Conservation (phyloP, 1,139 yeast species). For the Candida sanyaensis region DNA sequence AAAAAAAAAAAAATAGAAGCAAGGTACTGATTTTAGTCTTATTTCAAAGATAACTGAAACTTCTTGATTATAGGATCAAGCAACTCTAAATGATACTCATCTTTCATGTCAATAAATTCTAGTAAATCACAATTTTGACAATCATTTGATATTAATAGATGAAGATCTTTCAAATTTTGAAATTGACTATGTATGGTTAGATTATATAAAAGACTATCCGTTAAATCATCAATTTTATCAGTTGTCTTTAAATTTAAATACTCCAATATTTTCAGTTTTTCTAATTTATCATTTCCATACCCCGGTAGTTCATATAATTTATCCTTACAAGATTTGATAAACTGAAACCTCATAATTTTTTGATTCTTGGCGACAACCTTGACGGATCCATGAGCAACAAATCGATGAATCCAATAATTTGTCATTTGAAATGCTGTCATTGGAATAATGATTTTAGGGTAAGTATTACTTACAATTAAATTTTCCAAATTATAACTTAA, state of each 20-base stretch:
- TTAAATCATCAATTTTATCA: constrained; percentile 40
- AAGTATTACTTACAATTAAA: constrained; percentile 22
- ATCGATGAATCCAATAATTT: constrained; percentile 40
- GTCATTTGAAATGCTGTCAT: constrained; percentile 40
- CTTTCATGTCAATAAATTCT: constrained; percentile 13
- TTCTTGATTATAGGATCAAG: constrained; percentile 14
- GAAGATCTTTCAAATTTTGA: constrained; percentile 17
- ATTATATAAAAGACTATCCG: constrained; percentile 40
- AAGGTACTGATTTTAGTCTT: not conserved
- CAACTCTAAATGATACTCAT: constrained; percentile 14
- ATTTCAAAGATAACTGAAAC: constrained; percentile 12
- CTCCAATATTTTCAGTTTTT: constrained; percentile 11
- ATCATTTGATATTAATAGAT: constrained; percentile 3
- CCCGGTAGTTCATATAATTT: constrained; percentile 10
- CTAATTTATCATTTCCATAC: constrained; percentile 6
- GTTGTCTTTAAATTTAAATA: constrained; percentile 12
- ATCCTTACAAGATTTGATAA: constrained; percentile 20
- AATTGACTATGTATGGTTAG: constrained; percentile 28
- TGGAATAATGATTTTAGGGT: constrained; percentile 25
- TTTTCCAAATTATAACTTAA: constrained; percentile 39
- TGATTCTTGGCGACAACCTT: constrained; percentile 16
- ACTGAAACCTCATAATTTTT: constrained; percentile 17
- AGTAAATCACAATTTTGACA: constrained; percentile 11
- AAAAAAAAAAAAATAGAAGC: too few relatives aligned
- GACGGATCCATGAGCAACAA: constrained; percentile 22